These are phyloP conservation scores for Boletus albobrunnescens DNA, from an alignment of 1,284 basidiomycete genomes.

Conservation along the genomic window DNA sequence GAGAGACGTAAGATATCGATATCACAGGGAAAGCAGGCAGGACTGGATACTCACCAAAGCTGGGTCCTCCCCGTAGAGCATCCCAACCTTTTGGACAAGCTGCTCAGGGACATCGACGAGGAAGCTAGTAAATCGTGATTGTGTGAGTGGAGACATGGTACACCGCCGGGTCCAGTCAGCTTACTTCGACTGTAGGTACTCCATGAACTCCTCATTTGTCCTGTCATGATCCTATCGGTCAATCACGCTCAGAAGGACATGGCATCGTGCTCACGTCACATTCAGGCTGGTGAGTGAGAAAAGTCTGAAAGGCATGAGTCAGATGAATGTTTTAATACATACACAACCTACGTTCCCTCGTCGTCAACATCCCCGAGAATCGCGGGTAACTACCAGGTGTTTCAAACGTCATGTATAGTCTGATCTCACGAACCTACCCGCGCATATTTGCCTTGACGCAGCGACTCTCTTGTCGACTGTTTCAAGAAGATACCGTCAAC, in stretches of 20 bases:
- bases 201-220: constrained; percentile 12
- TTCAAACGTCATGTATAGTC: background rate
- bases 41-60: background rate
- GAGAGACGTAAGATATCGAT: background rate
- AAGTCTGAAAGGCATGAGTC: constrained; percentile 5
- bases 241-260: background rate
- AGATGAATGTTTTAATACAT: background rate
- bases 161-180: background rate
- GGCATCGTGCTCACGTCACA: constrained; percentile 8
- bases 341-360: constrained; percentile 29
- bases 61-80: constrained; percentile 15
- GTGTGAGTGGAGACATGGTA: too few relatives aligned
- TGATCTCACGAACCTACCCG: background rate
- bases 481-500: background rate
- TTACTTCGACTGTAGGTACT: constrained; percentile 13
- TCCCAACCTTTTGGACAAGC: background rate
- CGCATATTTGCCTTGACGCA: constrained; percentile 12
- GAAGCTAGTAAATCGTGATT: too few relatives aligned
- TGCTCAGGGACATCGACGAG: background rate
- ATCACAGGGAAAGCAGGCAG: too few relatives aligned
- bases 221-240: background rate
- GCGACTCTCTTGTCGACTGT: background rate
- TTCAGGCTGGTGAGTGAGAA: constrained; percentile 16
- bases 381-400: constrained; percentile 22
- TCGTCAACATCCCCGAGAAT: constrained; percentile 30